Evolutionary conservation across 768 basidiomycete species (phyloP).

Genomic region (Psilocybe cubensis): DNA sequence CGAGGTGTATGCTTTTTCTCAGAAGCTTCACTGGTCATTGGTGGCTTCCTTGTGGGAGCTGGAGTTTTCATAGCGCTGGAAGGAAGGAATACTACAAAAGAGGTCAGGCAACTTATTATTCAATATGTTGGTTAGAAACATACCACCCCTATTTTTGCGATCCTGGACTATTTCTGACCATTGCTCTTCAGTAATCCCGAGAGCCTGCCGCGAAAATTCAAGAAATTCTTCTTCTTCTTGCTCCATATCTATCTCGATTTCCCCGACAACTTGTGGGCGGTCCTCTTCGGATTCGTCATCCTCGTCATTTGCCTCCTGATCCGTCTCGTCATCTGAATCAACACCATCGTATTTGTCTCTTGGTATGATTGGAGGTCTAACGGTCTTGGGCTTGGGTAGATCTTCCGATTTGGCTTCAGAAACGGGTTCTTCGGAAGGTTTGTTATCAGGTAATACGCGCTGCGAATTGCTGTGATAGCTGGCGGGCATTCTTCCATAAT

Average conservation of each 20-base stretch:
- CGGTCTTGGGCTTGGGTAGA: slow-evolving; percentile 40
- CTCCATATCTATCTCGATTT: slow-evolving; percentile 88
- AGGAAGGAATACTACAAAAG: slow-evolving; percentile 61
- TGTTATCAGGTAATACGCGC: slow-evolving; percentile 51
- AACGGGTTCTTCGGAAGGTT: slow-evolving; percentile 38
- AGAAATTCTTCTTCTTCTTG: slow-evolving; percentile 95
- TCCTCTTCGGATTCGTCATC: slow-evolving; percentile 76
- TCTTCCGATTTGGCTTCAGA: slow-evolving; percentile 13
- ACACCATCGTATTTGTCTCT: slow-evolving; percentile 91
- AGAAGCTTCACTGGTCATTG: slow-evolving; percentile 16
- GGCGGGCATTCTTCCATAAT: slow-evolving; percentile 89
- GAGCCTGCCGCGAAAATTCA: slow-evolving; percentile 89
- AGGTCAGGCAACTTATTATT: background rate
- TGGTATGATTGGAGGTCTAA: slow-evolving; percentile 79
- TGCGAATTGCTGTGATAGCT: slow-evolving; percentile 75
- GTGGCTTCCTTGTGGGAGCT: slow-evolving; percentile 4
- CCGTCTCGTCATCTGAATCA: slow-evolving; percentile 88
- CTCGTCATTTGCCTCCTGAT: slow-evolving; percentile 61
- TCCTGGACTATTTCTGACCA: slow-evolving; percentile 88
- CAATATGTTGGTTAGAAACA: slow-evolving; percentile 26
- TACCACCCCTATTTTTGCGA: slow-evolving; percentile 81
- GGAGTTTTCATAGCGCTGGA: slow-evolving; percentile 32
- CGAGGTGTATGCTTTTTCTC: slow-evolving; percentile 20
- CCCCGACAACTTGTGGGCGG: slow-evolving; percentile 79
- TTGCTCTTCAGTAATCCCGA: slow-evolving; percentile 88